Conservation (phyloP, 164 flowering plant species). For the Macadamia tetraphylla region DNA sequence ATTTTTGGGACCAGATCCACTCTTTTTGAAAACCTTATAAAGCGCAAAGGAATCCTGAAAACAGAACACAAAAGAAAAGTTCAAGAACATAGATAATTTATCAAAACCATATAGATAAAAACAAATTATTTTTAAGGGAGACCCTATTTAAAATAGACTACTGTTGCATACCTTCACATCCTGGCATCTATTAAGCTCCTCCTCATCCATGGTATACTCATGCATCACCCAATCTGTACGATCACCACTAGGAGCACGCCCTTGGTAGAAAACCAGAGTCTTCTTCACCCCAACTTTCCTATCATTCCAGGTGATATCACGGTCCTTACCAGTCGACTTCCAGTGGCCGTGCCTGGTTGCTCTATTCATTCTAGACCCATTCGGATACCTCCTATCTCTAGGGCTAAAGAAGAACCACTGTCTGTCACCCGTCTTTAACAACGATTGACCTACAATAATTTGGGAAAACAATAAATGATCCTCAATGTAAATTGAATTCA, state of each 20-base stretch:
- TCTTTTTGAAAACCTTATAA: constrained; percentile 76
- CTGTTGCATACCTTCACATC: constrained; percentile 37
- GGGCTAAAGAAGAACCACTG: constrained; percentile 94
- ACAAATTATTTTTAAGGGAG: background rate
- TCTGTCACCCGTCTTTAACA: constrained; percentile 70
- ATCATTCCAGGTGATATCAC: constrained; percentile 44
- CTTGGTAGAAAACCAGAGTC: constrained; percentile 74
- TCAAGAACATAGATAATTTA: background rate
- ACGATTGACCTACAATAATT: constrained; percentile 32
- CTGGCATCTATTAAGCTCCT: constrained; percentile 74
- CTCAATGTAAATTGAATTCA: background rate
- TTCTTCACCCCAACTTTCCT: constrained; percentile 75
- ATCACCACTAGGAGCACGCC: constrained; percentile 79
- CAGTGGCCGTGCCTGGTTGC: constrained; percentile 83
- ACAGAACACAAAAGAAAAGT: background rate
- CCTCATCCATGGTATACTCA: constrained; percentile 80
- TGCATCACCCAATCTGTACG: constrained; percentile 99
- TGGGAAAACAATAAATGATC: background rate
- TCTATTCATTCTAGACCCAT: constrained; percentile 73
- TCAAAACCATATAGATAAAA: background rate
- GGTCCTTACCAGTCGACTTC: constrained; percentile 97
- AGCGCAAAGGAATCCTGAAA: constrained; percentile 74
- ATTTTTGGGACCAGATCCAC: constrained; percentile 98
- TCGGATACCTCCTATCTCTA: constrained; percentile 82
- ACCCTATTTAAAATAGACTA: background rate